Conservation (phyloP, 148 eudicot genomes). For the Fallopia convolvulus region DNA sequence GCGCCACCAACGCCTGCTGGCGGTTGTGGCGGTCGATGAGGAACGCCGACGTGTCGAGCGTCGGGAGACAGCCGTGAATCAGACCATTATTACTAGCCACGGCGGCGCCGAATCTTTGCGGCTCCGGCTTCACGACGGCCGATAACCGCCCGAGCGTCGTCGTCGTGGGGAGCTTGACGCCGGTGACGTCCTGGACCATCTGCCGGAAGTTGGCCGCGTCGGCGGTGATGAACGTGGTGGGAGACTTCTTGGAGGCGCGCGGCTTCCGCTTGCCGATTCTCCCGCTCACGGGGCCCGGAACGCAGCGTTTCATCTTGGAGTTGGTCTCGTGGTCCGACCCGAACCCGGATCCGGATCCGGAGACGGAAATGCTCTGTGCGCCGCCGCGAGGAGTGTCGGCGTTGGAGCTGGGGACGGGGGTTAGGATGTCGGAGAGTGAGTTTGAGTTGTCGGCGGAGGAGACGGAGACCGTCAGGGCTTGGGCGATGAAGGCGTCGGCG, state of each 20-base stretch:
- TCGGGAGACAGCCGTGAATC: conserved; percentile 6
- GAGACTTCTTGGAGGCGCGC: conserved; percentile 2
- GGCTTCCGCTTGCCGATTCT: neutral
- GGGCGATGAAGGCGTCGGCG: neutral
- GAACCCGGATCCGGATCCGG: conserved; percentile 3
- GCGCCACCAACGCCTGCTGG: neutral
- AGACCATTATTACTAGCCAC: neutral
- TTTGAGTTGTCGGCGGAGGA: neutral
- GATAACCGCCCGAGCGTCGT: neutral
- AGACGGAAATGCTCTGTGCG: conserved; percentile 7
- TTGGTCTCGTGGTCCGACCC: conserved; percentile 5
- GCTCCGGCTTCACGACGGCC: neutral
- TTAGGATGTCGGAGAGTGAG: neutral
- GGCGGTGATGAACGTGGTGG: conserved; percentile 13
- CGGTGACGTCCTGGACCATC: conserved; percentile 22
- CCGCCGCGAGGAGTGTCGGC: neutral
- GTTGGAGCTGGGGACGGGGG: neutral
- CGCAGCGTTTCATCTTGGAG: neutral
- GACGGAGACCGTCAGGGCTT: neutral
- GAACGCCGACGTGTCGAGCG: conserved; percentile 10
- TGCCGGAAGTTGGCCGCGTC: conserved; percentile 17
- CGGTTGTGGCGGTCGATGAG: neutral
- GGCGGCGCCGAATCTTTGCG: neutral
- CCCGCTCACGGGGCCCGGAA: neutral
- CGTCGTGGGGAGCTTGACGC: neutral